A percentile compares a stretch with the other conserved stretches of the same genome.
Evolutionary conservation across 495 filamentous ascomycete species (phyloP).

Genomic region (Cercophora sp.): DNA sequence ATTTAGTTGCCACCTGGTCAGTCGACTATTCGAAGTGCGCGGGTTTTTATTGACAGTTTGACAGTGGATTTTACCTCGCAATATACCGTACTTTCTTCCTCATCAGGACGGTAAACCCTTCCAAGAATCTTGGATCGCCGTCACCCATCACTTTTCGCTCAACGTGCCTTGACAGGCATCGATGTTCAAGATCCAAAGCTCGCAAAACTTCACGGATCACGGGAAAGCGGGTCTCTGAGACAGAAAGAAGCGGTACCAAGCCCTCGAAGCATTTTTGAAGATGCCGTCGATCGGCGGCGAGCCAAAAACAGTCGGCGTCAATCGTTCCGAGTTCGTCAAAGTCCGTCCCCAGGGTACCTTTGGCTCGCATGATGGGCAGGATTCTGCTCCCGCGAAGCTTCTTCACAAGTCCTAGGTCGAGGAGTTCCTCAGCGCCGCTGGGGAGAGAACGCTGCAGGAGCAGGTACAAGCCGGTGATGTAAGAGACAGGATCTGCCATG

Average conservation of each 20-base stretch:
- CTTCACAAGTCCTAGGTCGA: background rate
- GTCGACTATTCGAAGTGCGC: too few relatives aligned
- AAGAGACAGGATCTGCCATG: background rate
- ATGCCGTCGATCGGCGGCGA: background rate
- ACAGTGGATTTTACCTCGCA: background rate
- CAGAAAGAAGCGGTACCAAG: background rate
- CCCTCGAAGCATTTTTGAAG: background rate
- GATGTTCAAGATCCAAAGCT: background rate
- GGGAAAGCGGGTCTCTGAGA: background rate
- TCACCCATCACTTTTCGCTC: background rate
- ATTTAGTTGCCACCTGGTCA: too few relatives aligned
- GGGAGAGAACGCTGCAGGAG: background rate
- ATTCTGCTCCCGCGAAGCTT: background rate
- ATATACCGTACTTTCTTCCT: background rate
- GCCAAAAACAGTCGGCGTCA: background rate
- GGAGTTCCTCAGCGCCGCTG: background rate
- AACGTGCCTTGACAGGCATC: background rate
- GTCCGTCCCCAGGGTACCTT: background rate
- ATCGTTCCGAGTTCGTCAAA: background rate
- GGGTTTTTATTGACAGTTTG: too few relatives aligned
- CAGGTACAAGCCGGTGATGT: background rate
- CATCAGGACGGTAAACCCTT: background rate
- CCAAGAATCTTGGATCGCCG: background rate
- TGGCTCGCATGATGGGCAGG: background rate
- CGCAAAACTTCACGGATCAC: background rate